phyloP scores from a whole-genome alignment of 495 filamentous ascomycete species.

The Symbiotaphrina buchneri region DNA sequence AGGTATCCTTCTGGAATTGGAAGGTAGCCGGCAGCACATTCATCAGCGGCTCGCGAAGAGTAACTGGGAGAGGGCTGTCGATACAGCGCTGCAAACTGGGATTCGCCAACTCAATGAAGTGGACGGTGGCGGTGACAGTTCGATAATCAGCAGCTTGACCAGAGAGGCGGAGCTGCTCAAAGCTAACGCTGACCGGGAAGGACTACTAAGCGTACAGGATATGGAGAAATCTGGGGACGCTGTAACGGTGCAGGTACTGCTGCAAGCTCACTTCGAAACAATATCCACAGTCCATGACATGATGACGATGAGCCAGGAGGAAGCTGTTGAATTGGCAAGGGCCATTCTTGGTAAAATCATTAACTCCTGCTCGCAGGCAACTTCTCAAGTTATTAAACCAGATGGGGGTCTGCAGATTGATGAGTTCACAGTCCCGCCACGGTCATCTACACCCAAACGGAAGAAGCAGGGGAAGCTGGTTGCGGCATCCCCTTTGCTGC shows the following conservation, averaged over 20 bases:
- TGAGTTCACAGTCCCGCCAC: constrained; percentile 39
- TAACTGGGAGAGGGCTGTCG: constrained; percentile 71
- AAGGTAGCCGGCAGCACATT: constrained; percentile 71
- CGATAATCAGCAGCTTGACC: constrained; percentile 47
- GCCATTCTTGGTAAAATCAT: constrained; percentile 60
- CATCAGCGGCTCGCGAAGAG: constrained; percentile 57
- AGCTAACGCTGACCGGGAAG: constrained; percentile 63
- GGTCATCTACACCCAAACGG: constrained; percentile 44
- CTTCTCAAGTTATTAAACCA: constrained; percentile 72
- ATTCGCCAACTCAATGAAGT: constrained; percentile 51
- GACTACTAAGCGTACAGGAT: constrained; percentile 52
- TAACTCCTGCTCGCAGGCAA: constrained; percentile 43
- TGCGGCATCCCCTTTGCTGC: constrained; percentile 14
- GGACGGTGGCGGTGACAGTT: constrained; percentile 43
- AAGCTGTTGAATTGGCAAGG: constrained; percentile 62
- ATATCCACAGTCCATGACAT: constrained; percentile 62
- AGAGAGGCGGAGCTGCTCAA: constrained; percentile 72
- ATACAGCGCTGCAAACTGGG: constrained; percentile 71
- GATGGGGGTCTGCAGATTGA: constrained; percentile 49
- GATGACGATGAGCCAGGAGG: constrained; percentile 54
- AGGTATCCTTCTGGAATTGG: constrained; percentile 70
- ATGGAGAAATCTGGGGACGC: constrained; percentile 66
- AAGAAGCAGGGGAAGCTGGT: constrained; percentile 32
- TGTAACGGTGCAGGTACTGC: constrained; percentile 52
- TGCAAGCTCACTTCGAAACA: constrained; percentile 81